Base-by-base conservation (phyloP, 2,329 filamentous ascomycete species). In the Cytospora mali region DNA sequence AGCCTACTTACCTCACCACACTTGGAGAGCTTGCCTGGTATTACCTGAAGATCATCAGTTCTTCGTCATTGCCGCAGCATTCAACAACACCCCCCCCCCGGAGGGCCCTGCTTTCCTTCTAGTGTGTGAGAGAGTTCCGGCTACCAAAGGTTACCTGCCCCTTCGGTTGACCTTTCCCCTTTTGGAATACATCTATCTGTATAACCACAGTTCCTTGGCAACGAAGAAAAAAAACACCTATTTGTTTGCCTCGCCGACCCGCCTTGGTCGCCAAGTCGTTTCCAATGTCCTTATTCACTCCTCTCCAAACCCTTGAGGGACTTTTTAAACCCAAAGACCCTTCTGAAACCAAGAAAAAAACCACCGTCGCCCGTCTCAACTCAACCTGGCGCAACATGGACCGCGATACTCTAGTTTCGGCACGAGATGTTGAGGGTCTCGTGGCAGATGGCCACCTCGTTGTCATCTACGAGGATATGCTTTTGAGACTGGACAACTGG, bases 401-500 rank as follows among this genome's bases (percentile, higher is more conserved):
- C 64, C 79, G 79, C 67, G 77, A 82, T 67, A 69, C 68, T 28
- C 69, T 81, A 60, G 66, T 85, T 49, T 74, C 79, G 27, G 73
- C 79, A 33, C 71, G 71, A n/a, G 75, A 76, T 61, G 76, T 87
- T 66, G 77, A 83, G 68, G 73, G 69, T 39, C 73, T 84, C 73
- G 82, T 88, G 66, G 81, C 82, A 31, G 76, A 84, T 55, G 84
- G 84, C 62, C 76, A 81, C 31, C 78, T 75, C 16, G 81, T 88
- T 60, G 80, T 88, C 67, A 80, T 88, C 60, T 81, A 80, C 66
- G 79, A 87, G 52, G 84, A 82, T 69, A 76, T 57, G 80, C 84
- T 18, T 75, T 88, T 46, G 67, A 77, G 79, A 61, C 80, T 88
- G 42, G 82, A 86, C 68, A 74, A 76, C 50, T 88, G 85, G 86